Conservation (phyloP, 2,329 filamentous ascomycete genomes). For the Aspergillus novofumigatus region DNA sequence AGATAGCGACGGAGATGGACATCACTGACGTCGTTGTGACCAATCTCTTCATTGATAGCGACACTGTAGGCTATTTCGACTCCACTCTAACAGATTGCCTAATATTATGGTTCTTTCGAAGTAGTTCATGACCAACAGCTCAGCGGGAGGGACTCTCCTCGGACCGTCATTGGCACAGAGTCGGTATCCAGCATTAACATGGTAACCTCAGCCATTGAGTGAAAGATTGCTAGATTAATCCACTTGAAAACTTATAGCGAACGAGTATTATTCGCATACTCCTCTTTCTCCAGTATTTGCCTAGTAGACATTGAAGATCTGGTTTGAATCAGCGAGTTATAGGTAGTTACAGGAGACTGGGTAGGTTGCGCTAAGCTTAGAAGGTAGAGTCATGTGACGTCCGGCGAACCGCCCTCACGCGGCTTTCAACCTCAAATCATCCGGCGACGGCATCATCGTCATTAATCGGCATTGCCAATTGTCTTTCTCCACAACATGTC, state of each 20-base stretch:
- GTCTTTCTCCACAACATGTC: slow-evolving; percentile 36
- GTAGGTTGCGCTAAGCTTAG: slow-evolving; percentile 8
- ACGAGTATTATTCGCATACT: not conserved
- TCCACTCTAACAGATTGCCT: not conserved
- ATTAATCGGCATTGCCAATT: slow-evolving; percentile 28
- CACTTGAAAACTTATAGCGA: not conserved
- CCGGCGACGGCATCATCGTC: slow-evolving; percentile 26
- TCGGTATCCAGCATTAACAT: too few species aligned
- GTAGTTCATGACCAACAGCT: too few species aligned
- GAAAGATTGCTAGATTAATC: not conserved
- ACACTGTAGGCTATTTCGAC: not conserved
- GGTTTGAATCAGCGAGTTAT: too few species aligned
- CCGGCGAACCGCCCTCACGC: slow-evolving; percentile 11
- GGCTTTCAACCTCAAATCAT: slow-evolving; percentile 16
- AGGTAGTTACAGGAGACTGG: too few species aligned
- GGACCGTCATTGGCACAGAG: not conserved
- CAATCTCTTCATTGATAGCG: not conserved
- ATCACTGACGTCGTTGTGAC: not conserved
- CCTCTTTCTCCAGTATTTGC: not conserved
- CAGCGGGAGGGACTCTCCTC: not conserved
- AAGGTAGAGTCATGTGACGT: slow-evolving; percentile 12
- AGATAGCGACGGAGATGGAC: too few species aligned
- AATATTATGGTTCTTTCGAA: not conserved
- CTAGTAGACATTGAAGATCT: not conserved
- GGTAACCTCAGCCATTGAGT: not conserved